phyloP scores from a whole-genome alignment of 2,329 filamentous ascomycete species.

The Trichophyton mentagrophytes region DNA sequence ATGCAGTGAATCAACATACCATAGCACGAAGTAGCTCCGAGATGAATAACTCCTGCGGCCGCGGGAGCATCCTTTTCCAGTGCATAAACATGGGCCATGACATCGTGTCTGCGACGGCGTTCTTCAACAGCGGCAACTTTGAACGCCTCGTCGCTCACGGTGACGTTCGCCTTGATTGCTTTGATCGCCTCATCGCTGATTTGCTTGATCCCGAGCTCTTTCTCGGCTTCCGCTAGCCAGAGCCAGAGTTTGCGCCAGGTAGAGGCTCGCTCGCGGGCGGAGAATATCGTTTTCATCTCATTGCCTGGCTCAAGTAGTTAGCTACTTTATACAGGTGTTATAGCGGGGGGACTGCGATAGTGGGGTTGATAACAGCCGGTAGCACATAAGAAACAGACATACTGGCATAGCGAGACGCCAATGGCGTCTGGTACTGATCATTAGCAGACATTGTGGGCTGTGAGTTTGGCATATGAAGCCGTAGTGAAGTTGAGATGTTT shows the following conservation, averaged over 20 bases:
- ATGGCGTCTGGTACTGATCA: slow-evolving; percentile 53
- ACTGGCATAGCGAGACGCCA: slow-evolving; percentile 61
- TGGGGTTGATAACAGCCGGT: not conserved
- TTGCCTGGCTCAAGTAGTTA: slow-evolving; percentile 3
- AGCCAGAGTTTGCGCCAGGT: slow-evolving; percentile 82
- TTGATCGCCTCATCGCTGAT: slow-evolving; percentile 64
- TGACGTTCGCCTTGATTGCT: slow-evolving; percentile 61
- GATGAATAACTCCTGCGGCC: slow-evolving; percentile 74
- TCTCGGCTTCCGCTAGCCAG: slow-evolving; percentile 67
- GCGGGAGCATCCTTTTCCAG: slow-evolving; percentile 61
- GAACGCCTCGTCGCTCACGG: slow-evolving; percentile 68
- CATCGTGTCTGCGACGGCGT: slow-evolving; percentile 55
- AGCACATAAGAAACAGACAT: not conserved
- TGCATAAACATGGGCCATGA: slow-evolving; percentile 52
- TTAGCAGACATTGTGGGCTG: slow-evolving; percentile 26
- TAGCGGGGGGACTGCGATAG: not conserved
- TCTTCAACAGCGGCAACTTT: slow-evolving; percentile 63
- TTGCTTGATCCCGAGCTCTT: slow-evolving; percentile 58
- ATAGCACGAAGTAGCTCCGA: slow-evolving; percentile 43
- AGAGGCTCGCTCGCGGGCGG: slow-evolving; percentile 57
- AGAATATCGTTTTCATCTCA: slow-evolving; percentile 72
- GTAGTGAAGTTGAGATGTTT: not conserved
- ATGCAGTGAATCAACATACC: not conserved
- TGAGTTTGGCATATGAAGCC: not conserved
- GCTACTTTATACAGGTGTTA: not conserved